A percentile compares a stretch with the other conserved stretches of the same genome.
These are phyloP conservation scores for Naganishia antarctica DNA, from an alignment of 768 basidiomycete genomes.

Conservation along the genomic window DNA sequence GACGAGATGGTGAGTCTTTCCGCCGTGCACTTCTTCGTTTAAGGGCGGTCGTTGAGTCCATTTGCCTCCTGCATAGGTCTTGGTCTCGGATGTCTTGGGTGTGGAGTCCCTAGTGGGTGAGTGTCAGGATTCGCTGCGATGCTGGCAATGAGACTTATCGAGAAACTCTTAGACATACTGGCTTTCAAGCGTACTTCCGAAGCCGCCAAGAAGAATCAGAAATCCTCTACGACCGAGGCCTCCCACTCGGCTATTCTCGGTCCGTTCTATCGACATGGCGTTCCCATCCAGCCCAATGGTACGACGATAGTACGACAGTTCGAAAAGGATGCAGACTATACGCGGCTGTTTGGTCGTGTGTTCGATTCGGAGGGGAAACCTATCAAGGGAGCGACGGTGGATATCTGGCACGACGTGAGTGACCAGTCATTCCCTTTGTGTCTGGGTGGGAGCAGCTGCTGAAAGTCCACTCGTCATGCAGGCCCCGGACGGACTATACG, in stretches of 20 bases:
- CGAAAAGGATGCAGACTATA: conserved; percentile 29
- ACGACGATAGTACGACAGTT: conserved; percentile 31
- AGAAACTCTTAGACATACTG: background rate
- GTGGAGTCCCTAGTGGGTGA: conserved; percentile 12
- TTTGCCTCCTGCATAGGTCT: too few relatives aligned
- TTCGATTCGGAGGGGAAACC: conserved; percentile 32
- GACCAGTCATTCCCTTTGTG: background rate
- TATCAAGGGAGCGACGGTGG: conserved; percentile 34
- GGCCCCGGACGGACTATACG: conserved; percentile 37
- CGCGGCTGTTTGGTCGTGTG: conserved; percentile 30
- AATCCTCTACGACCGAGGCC: background rate
- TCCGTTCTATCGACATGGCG: conserved; percentile 36
- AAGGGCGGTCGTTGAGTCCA: too few relatives aligned
- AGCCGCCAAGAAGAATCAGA: conserved; percentile 2
- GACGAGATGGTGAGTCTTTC: conserved; percentile 6
- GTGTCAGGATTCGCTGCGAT: background rate
- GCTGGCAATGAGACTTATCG: background rate
- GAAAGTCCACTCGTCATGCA: too few relatives aligned
- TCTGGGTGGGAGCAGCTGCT: too few relatives aligned
- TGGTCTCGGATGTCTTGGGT: conserved; percentile 5
- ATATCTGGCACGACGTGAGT: conserved; percentile 19
- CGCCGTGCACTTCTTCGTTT: too few relatives aligned
- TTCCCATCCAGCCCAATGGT: conserved; percentile 31
- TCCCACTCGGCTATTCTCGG: conserved; percentile 35
- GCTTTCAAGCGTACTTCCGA: conserved; percentile 18